phyloP scores from a whole-genome alignment of 306 rosid species.

The Purshia tridentata region DNA sequence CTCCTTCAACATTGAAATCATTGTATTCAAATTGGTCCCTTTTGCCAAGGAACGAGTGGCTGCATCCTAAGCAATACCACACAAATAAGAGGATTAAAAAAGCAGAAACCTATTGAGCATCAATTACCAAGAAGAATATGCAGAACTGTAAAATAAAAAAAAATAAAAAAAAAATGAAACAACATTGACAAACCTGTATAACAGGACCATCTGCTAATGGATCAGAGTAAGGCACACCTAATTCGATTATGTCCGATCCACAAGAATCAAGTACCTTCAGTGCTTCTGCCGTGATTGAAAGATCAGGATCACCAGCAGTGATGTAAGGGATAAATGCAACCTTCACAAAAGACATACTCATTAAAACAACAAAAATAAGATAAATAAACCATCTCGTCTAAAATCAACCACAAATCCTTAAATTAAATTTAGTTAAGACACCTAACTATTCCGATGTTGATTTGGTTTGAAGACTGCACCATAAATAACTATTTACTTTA shows the following conservation, averaged over 20 bases:
- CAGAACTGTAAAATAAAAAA: background rate
- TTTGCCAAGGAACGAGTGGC: conserved; percentile 81
- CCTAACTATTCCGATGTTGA: background rate
- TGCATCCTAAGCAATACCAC: conserved; percentile 70
- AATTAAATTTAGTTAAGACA: background rate
- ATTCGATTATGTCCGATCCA: conserved; percentile 91
- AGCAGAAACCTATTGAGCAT: background rate
- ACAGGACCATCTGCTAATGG: conserved; percentile 99
- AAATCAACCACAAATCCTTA: conserved; percentile 1
- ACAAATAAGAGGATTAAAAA: conserved; percentile 21
- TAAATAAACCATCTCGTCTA: background rate
- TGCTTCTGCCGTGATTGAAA: conserved; percentile 85
- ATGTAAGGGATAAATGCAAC: conserved; percentile 89
- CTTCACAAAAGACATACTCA: conserved; percentile 39
- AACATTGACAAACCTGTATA: conserved; percentile 65
- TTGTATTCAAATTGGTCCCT: conserved; percentile 70
- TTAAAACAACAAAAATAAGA: conserved; percentile 26
- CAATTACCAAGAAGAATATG: background rate
- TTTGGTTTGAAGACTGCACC: background rate
- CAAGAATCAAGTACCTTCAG: conserved; percentile 77
- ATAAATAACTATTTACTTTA: background rate
- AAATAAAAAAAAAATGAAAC: conserved; percentile 12
- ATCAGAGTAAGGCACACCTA: conserved; percentile 92
- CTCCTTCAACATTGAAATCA: conserved; percentile 83
- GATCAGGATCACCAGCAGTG: conserved; percentile 96